These are phyloP conservation scores for Funneliformis geosporum DNA, from an alignment of 192 early-diverging fungal species.

Conservation along the genomic window DNA sequence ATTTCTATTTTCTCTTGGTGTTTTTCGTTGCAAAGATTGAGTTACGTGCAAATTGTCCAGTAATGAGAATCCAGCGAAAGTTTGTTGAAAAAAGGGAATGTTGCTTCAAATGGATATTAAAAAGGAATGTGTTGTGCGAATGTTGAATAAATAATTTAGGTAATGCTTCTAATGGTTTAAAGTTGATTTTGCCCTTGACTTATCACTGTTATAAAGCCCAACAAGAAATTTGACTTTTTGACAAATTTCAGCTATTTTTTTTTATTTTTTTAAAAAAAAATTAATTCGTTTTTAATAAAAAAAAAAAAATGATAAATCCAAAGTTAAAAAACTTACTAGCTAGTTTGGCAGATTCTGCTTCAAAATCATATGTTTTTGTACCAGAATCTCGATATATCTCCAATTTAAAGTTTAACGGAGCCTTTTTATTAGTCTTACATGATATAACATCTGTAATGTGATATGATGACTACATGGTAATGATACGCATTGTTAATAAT, in stretches of 20 bases:
- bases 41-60: no score
- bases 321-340: slow-evolving; percentile 46
- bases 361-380: slow-evolving; percentile 78
- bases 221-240: slow-evolving; percentile 18
- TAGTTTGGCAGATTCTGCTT: slow-evolving; percentile 68
- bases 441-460: slow-evolving; percentile 63
- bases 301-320: not conserved
- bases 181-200: not conserved
- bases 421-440: slow-evolving; percentile 72
- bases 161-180: not conserved
- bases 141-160: not conserved
- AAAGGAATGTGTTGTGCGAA: not conserved
- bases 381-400: slow-evolving; percentile 62
- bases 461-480: slow-evolving; percentile 51
- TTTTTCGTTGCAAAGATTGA: no score
- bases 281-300: not conserved
- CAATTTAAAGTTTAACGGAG: slow-evolving; percentile 69
- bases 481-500: slow-evolving; percentile 2
- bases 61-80: not conserved
- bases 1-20: no score
- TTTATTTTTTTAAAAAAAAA: not conserved
- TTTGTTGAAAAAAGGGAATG: not conserved
- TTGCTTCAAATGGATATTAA: not conserved
- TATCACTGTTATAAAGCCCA: slow-evolving; percentile 20
- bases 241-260: slow-evolving; percentile 10